phyloP scores from a whole-genome alignment of 768 basidiomycete genomes.

The Glaciozyma martinii region DNA sequence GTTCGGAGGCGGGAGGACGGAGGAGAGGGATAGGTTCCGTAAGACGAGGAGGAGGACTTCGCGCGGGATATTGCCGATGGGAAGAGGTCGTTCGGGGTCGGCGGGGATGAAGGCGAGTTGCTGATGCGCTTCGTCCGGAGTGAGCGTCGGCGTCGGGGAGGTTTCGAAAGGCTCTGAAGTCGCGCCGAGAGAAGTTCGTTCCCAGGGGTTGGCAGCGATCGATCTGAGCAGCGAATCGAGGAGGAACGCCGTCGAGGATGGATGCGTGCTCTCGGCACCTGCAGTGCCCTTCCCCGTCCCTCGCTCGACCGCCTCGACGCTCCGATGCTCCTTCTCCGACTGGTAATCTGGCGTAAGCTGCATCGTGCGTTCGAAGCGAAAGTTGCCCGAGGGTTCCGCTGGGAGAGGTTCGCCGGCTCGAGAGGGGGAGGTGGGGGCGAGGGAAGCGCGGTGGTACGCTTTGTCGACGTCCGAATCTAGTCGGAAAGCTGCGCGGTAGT shows the following conservation, averaged over 20 bases:
- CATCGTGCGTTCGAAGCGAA: slow-evolving; percentile 22
- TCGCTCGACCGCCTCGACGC: neutral
- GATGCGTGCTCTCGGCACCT: slow-evolving; percentile 20
- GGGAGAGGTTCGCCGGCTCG: neutral
- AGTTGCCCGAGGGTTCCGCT: neutral
- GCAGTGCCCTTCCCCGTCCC: slow-evolving; percentile 13
- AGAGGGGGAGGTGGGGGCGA: slow-evolving; percentile 1
- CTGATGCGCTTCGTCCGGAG: slow-evolving; percentile 12
- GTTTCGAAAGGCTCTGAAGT: no score
- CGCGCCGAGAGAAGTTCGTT: slow-evolving; percentile 2
- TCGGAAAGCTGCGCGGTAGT: slow-evolving; percentile 28
- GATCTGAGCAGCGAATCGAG: slow-evolving; percentile 20
- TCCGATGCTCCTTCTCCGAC: slow-evolving; percentile 22
- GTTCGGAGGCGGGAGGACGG: slow-evolving; percentile 15
- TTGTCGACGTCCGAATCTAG: slow-evolving; percentile 33
- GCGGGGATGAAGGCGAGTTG: slow-evolving; percentile 23
- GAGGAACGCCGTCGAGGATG: slow-evolving; percentile 17
- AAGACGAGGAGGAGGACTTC: slow-evolving; percentile 33
- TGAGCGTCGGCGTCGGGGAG: neutral
- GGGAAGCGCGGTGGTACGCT: slow-evolving; percentile 23
- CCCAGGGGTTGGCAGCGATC: slow-evolving; percentile 30
- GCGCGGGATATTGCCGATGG: slow-evolving; percentile 23
- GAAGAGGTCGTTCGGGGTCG: slow-evolving; percentile 17
- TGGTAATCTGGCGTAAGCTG: slow-evolving; percentile 33
- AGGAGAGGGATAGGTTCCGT: slow-evolving; percentile 16